These are phyloP conservation scores for Fusarium sp. DNA, from an alignment of 2,329 filamentous ascomycete genomes.

Conservation along the genomic window DNA sequence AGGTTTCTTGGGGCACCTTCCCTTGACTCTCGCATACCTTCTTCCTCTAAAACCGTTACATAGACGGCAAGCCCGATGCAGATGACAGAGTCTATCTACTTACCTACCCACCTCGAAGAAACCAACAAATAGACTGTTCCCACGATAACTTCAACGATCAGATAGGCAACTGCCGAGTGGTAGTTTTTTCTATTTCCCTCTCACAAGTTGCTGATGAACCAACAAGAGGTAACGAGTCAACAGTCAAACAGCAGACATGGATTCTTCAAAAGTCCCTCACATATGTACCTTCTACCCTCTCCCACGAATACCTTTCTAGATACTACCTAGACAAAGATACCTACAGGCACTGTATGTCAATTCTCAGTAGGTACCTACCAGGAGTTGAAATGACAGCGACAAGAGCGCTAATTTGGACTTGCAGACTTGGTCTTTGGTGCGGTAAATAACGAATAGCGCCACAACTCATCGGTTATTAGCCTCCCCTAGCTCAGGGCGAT, in stretches of 20 bases:
- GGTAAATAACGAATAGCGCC: conserved; percentile 34
- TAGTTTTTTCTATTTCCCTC: not conserved
- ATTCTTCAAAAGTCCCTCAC: conserved; percentile 17
- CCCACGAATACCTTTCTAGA: conserved; percentile 9
- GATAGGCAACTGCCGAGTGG: not conserved
- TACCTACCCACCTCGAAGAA: not conserved
- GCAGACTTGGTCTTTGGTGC: not conserved
- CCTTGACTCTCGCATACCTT: conserved; percentile 23
- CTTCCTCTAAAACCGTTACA: conserved; percentile 3
- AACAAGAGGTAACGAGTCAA: not conserved
- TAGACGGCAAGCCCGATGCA: conserved; percentile 33
- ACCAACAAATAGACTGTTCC: not conserved
- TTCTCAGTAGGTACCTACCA: not conserved
- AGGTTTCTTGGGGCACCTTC: conserved; percentile 22
- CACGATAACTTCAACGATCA: conserved; percentile 9
- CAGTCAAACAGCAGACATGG: conserved; percentile 1
- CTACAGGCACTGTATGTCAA: not conserved
- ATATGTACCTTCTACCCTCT: conserved; percentile 1
- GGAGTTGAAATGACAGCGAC: conserved; percentile 10
- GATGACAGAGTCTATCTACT: not conserved
- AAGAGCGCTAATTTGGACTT: conserved; percentile 9
- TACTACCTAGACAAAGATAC: not conserved
- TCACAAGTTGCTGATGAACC: not conserved
- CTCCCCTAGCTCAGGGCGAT: conserved; percentile 15
- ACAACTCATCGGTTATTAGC: conserved; percentile 30